Evolutionary conservation across 1,139 yeast species (phyloP).

Genomic region (Torulaspora pretoriensis): DNA sequence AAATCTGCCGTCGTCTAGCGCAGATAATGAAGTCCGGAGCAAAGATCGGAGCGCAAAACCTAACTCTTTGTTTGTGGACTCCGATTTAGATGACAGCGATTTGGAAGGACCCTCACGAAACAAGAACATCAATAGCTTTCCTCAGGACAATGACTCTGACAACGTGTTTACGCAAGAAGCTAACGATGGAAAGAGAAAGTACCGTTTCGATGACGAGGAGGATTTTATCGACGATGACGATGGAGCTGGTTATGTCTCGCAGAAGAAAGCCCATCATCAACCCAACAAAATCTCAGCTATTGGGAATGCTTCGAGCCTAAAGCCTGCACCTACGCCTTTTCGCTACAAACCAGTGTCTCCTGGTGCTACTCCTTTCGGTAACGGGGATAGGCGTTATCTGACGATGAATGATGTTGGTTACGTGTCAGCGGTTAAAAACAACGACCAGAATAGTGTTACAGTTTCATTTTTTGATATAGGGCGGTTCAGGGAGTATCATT

Average conservation of each 20-base stretch:
- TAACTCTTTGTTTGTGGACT: slow-evolving; percentile 26
- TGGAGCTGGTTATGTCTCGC: slow-evolving; percentile 46
- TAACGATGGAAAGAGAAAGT: slow-evolving; percentile 31
- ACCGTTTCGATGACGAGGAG: slow-evolving; percentile 37
- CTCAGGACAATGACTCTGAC: slow-evolving; percentile 30
- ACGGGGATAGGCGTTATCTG: slow-evolving; percentile 63
- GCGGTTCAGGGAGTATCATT: slow-evolving; percentile 77
- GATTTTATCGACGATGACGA: slow-evolving; percentile 56
- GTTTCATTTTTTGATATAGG: slow-evolving; percentile 84
- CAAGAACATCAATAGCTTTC: slow-evolving; percentile 22
- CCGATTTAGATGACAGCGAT: slow-evolving; percentile 29
- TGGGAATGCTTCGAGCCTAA: not conserved
- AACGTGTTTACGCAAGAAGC: slow-evolving; percentile 29
- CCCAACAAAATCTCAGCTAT: not conserved
- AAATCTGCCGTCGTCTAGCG: slow-evolving; percentile 13
- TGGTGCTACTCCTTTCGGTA: slow-evolving; percentile 81
- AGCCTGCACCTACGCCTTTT: slow-evolving; percentile 11
- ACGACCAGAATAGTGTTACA: slow-evolving; percentile 62
- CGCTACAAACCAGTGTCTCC: slow-evolving; percentile 47
- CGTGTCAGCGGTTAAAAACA: slow-evolving; percentile 71
- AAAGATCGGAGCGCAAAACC: slow-evolving; percentile 6
- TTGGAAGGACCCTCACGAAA: slow-evolving; percentile 33
- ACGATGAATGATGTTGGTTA: slow-evolving; percentile 81
- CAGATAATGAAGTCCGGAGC: not conserved
- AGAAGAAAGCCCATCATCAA: slow-evolving; percentile 22